Evolutionary conservation across 2,329 filamentous ascomycete species (phyloP).

Genomic region (Alternaria consortialis): DNA sequence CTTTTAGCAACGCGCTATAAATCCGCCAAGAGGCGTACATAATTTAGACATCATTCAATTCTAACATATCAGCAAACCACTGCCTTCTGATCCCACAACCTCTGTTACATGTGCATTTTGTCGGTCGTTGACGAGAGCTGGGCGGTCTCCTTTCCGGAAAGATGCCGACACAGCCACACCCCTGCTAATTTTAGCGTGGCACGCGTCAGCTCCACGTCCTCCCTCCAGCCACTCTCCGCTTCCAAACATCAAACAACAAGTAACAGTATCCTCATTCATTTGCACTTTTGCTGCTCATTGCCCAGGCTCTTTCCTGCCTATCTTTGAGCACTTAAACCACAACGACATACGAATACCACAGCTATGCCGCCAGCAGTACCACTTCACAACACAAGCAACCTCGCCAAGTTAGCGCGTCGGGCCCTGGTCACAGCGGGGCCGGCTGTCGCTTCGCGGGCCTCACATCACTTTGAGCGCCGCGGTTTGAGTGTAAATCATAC

Average conservation of each 20-base stretch:
- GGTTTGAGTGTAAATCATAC: constrained; percentile 71
- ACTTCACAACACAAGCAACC: constrained; percentile 17
- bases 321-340: background rate
- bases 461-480: constrained; percentile 58
- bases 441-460: constrained; percentile 25
- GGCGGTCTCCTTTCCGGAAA: background rate
- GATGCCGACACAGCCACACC: constrained; percentile 24
- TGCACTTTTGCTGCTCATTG: background rate
- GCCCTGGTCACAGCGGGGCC: constrained; percentile 40
- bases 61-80: background rate
- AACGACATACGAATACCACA: constrained; percentile 1
- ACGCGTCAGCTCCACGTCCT: constrained; percentile 27
- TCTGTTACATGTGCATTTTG: background rate
- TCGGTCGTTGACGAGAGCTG: background rate
- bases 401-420: constrained; percentile 37
- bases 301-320: background rate
- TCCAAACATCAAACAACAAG: background rate
- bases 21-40: background rate
- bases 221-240: constrained; percentile 16
- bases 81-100: background rate
- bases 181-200: constrained; percentile 35
- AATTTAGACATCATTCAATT: background rate
- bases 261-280: constrained; percentile 1
- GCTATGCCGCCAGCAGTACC: constrained; percentile 37
- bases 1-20: background rate